phyloP scores from a whole-genome alignment of 139 green algal genomes.

The Limnomonas spitsbergensis region DNA sequence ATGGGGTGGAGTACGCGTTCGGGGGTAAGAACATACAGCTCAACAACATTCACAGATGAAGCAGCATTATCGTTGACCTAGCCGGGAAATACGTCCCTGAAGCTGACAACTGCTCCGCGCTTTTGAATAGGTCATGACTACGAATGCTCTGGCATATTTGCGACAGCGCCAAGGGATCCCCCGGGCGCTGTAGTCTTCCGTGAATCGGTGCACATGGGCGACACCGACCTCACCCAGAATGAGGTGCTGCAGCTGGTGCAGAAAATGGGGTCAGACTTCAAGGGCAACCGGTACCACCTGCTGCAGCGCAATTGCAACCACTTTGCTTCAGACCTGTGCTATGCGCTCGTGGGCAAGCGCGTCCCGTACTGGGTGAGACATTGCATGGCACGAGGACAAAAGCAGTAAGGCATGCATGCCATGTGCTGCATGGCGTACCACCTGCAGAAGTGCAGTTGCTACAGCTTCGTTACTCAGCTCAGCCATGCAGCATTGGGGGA shows the following conservation, averaged over 20 bases:
- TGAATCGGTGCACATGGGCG: slow-evolving; percentile 63
- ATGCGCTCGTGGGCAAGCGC: slow-evolving; percentile 58
- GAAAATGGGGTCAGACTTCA: slow-evolving; percentile 53
- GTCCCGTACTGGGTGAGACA: slow-evolving; percentile 64
- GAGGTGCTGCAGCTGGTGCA: slow-evolving; percentile 72
- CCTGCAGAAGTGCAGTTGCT: no score
- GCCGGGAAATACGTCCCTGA: not conserved
- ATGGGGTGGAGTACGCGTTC: slow-evolving; percentile 86
- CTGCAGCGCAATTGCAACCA: slow-evolving; percentile 89
- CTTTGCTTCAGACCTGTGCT: slow-evolving; percentile 73
- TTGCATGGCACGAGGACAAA: not conserved
- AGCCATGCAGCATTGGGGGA: no score
- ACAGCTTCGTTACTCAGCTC: no score
- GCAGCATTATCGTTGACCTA: no score
- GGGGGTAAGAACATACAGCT: slow-evolving; percentile 53
- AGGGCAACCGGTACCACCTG: slow-evolving; percentile 82
- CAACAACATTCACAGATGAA: no score
- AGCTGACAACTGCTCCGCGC: not conserved
- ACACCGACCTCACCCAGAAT: slow-evolving; percentile 55
- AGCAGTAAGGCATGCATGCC: not conserved
- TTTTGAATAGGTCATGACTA: slow-evolving; percentile 78
- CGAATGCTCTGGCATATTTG: slow-evolving; percentile 85
- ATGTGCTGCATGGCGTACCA: slow-evolving; percentile 11
- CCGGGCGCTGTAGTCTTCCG: slow-evolving; percentile 71
- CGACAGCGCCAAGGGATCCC: slow-evolving; percentile 72